Percentiles rank a stretch among this genome's conserved stretches.
phyloP scores from a whole-genome alignment of 1,284 basidiomycete species.

The Rhodotorula sp. region DNA sequence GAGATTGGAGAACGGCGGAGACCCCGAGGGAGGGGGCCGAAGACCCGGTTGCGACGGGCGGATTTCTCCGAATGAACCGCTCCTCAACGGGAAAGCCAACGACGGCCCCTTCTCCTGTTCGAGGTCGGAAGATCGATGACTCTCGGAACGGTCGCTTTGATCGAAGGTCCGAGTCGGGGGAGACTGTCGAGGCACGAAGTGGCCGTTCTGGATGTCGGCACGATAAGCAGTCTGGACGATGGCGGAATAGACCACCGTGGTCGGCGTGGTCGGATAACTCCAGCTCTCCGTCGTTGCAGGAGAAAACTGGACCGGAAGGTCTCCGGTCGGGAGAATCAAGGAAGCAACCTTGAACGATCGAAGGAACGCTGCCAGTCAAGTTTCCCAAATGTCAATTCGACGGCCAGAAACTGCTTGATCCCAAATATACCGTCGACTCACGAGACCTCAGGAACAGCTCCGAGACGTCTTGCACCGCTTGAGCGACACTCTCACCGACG shows the following conservation, averaged over 20 bases:
- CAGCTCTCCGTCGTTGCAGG: background rate
- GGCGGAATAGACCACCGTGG: background rate
- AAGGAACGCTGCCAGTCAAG: background rate
- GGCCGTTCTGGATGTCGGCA: background rate
- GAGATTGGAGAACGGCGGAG: slow-evolving; percentile 21
- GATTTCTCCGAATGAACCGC: too few species aligned
- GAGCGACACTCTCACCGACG: background rate
- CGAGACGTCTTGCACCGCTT: background rate
- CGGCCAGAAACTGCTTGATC: fast-evolving
- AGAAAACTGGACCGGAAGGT: background rate
- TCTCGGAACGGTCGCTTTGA: too few species aligned
- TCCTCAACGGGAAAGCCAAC: too few species aligned
- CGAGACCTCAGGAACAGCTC: background rate
- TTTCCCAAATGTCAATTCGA: background rate
- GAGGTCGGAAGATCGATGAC: too few species aligned
- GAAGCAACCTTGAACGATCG: background rate
- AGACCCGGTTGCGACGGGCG: too few species aligned
- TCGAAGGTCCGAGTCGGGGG: too few species aligned
- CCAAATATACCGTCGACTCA: background rate
- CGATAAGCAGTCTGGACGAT: background rate
- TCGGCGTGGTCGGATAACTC: background rate
- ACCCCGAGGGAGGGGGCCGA: background rate
- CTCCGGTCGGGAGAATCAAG: background rate
- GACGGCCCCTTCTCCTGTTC: too few species aligned
- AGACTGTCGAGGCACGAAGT: background rate